These are phyloP conservation scores for Hymenoscyphus fructigenus DNA, from an alignment of 2,329 filamentous ascomycete genomes.

Conservation along the genomic window DNA sequence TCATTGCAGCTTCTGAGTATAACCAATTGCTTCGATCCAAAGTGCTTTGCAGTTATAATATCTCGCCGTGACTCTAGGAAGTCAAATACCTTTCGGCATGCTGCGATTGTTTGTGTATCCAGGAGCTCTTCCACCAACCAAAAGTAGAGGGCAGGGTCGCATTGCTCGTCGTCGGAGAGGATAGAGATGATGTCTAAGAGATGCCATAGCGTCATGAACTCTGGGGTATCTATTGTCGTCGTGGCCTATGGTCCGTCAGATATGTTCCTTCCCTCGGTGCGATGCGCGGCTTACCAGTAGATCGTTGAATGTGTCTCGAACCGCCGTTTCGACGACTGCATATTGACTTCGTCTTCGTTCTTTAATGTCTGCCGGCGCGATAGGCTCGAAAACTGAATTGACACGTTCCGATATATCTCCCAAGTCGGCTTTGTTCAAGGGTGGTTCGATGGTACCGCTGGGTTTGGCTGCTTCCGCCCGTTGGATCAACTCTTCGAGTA, in stretches of 20 bases:
- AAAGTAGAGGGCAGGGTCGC: slow-evolving; percentile 78
- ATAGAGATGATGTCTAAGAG: slow-evolving; percentile 88
- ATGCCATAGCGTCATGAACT: slow-evolving; percentile 87
- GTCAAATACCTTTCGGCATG: slow-evolving; percentile 88
- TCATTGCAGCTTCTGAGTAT: slow-evolving; percentile 96
- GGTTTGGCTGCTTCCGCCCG: slow-evolving; percentile 60
- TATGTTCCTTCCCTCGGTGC: slow-evolving; percentile 29
- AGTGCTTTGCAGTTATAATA: slow-evolving; percentile 76
- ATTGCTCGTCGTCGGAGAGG: slow-evolving; percentile 77
- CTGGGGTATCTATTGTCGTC: slow-evolving; percentile 71
- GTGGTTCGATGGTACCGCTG: slow-evolving; percentile 65
- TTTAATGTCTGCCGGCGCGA: slow-evolving; percentile 28
- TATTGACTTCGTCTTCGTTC: slow-evolving; percentile 52
- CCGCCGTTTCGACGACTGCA: slow-evolving; percentile 79
- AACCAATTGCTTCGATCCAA: slow-evolving; percentile 80
- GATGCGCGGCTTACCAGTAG: slow-evolving; percentile 62
- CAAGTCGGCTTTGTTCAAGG: slow-evolving; percentile 69
- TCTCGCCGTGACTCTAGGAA: slow-evolving; percentile 93
- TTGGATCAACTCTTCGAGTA: slow-evolving; percentile 57
- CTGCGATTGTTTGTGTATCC: slow-evolving; percentile 92
- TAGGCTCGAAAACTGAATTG: slow-evolving; percentile 39
- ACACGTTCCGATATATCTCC: slow-evolving; percentile 49
- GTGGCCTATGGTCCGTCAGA: slow-evolving; percentile 58
- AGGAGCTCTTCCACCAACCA: slow-evolving; percentile 93
- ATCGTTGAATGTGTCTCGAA: slow-evolving; percentile 75